Percentiles rank a stretch among this genome's conserved stretches.
Conservation (phyloP, 495 filamentous ascomycete genomes). For the Apodospora peruviana region DNA sequence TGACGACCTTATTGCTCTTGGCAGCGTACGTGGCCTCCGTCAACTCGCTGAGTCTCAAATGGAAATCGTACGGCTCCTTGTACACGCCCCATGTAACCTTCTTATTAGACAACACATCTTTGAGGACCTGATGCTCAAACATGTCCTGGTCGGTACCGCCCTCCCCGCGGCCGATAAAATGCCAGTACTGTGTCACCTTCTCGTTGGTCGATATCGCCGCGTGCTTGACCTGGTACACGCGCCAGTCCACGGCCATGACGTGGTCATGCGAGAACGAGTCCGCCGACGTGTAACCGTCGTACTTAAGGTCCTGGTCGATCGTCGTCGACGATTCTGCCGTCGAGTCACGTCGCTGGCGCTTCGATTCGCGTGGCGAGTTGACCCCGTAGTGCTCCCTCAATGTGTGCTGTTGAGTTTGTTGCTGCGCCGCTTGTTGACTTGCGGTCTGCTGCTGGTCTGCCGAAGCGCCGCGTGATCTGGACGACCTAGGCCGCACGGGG, state of each 20-base stretch:
- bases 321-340: background rate
- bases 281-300: constrained; percentile 37
- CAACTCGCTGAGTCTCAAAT: constrained; percentile 31
- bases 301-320: constrained; percentile 26
- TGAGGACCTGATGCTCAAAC: constrained; percentile 46
- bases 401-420: background rate
- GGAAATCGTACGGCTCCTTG: constrained; percentile 41
- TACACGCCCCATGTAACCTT: constrained; percentile 38
- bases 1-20: constrained; percentile 25
- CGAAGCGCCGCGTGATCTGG: background rate
- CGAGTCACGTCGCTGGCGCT: constrained; percentile 6
- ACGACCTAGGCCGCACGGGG: constrained; percentile 1
- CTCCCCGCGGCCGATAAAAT: constrained; percentile 23
- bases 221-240: constrained; percentile 42
- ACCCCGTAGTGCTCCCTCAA: background rate
- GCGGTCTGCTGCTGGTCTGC: background rate
- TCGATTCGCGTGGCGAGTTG: constrained; percentile 1
- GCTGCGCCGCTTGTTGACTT: background rate
- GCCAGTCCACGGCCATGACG: constrained; percentile 38
- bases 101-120: constrained; percentile 25
- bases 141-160: constrained; percentile 21
- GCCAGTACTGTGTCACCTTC: constrained; percentile 46
- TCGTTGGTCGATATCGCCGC: constrained; percentile 29
- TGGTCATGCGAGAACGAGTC: constrained; percentile 36
- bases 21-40: constrained; percentile 30